phyloP scores from a whole-genome alignment of 371 early-diverging fungal genomes.

The Mucor irregularis region DNA sequence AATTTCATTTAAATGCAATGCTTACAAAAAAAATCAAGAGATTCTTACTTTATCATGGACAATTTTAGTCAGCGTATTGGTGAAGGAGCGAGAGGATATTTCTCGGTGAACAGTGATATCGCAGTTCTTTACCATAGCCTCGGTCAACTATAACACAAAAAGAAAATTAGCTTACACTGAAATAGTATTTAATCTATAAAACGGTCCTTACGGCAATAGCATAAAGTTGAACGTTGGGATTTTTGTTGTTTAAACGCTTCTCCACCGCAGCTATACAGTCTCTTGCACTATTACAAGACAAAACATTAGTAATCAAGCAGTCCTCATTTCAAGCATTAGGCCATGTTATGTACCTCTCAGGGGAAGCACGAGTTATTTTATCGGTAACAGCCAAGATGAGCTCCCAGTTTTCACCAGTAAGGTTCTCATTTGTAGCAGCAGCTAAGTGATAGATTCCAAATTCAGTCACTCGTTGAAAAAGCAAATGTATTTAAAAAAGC shows the following conservation, averaged over 20 bases:
- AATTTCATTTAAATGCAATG: no score
- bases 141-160: constrained; percentile 55
- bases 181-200: no score
- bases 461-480: no score
- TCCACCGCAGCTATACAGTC: constrained; percentile 75
- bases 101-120: constrained; percentile 77
- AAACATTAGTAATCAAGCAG: no score
- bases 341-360: constrained; percentile 40
- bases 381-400: constrained; percentile 89
- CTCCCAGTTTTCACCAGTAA: constrained; percentile 94
- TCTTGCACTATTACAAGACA: constrained; percentile 60
- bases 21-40: neutral
- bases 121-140: constrained; percentile 91
- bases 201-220: constrained; percentile 73
- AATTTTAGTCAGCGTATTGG: constrained; percentile 76
- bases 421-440: constrained; percentile 87
- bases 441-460: no score
- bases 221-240: constrained; percentile 85
- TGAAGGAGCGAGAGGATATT: constrained; percentile 84
- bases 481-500: no score
- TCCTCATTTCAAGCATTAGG: no score
- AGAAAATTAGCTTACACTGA: neutral
- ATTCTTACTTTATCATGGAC: constrained; percentile 67
- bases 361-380: constrained; percentile 60
- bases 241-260: constrained; percentile 74